Percentiles rank a stretch among this genome's conserved stretches.
Conservation (phyloP, 2,329 filamentous ascomycete species). For the Sphaceloma murrayae region DNA sequence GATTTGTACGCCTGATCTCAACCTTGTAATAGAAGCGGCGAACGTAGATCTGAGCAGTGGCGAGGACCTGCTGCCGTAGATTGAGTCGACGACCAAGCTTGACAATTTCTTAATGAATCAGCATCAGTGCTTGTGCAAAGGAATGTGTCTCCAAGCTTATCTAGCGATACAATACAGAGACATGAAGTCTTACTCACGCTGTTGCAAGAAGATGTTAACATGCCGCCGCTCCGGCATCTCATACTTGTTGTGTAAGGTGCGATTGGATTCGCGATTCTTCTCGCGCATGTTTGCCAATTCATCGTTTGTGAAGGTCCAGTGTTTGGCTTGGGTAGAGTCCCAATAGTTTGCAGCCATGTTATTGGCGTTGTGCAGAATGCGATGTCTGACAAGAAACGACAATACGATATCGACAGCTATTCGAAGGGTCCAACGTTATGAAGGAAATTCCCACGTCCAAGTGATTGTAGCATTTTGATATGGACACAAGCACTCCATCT, state of each 20-base stretch:
- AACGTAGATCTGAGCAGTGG: slow-evolving; percentile 89
- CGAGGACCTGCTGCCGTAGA: slow-evolving; percentile 81
- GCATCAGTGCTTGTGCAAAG: too few species aligned
- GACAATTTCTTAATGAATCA: slow-evolving; percentile 52
- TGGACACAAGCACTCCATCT: too few species aligned
- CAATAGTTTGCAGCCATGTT: slow-evolving; percentile 91
- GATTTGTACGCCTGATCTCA: slow-evolving; percentile 85
- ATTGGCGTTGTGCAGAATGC: not conserved
- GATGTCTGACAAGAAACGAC: not conserved
- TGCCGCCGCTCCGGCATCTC: slow-evolving; percentile 73
- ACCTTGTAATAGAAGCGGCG: slow-evolving; percentile 88
- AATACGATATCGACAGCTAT: too few species aligned
- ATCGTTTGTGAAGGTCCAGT: slow-evolving; percentile 84
- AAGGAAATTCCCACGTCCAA: too few species aligned
- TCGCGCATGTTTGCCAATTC: slow-evolving; percentile 66
- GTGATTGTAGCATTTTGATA: too few species aligned
- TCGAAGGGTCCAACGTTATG: too few species aligned
- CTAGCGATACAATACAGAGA: not conserved
- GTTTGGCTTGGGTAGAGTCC: slow-evolving; percentile 81
- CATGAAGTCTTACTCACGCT: slow-evolving; percentile 49
- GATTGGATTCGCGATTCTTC: slow-evolving; percentile 62
- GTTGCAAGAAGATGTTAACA: slow-evolving; percentile 84
- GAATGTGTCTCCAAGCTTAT: too few species aligned
- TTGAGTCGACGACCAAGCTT: slow-evolving; percentile 76
- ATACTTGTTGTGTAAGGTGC: slow-evolving; percentile 64